A percentile compares a stretch with the other conserved stretches of the same genome.
phyloP scores from a whole-genome alignment of 805 yeast genomes.

The Nakazawaea ambrosiae region DNA sequence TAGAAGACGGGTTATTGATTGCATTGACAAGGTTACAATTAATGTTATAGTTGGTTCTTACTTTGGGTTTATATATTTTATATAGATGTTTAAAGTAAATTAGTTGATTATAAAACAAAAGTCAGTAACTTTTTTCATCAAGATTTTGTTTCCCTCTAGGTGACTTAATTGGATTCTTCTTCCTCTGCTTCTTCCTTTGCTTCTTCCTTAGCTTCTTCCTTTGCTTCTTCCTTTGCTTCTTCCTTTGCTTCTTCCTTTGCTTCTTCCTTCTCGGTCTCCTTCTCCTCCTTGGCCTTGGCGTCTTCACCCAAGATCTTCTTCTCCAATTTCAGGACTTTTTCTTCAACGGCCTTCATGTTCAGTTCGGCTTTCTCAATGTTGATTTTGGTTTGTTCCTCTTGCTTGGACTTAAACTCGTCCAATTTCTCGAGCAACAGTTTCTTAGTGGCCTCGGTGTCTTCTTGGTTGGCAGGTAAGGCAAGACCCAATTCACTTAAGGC shows the following conservation, averaged over 20 bases:
- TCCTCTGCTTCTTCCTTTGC: too few relatives aligned
- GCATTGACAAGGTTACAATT: conserved; percentile 34
- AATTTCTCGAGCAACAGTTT: conserved; percentile 36
- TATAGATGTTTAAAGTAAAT: too few relatives aligned
- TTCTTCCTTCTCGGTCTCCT: conserved; percentile 1
- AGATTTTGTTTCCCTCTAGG: too few relatives aligned
- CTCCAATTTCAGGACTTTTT: conserved; percentile 21
- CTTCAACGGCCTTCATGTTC: conserved; percentile 63
- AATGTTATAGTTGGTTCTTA: not conserved
- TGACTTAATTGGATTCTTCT: too few relatives aligned
- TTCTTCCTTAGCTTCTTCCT: too few relatives aligned
- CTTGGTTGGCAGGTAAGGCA: conserved; percentile 70
- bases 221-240: too few relatives aligned
- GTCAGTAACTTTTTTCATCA: too few relatives aligned
- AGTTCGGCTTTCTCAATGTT: conserved; percentile 73
- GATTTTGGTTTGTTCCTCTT: conserved; percentile 73
- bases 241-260: conserved; percentile 1
- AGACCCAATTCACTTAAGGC: conserved; percentile 71
- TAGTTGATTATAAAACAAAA: not conserved
- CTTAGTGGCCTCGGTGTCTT: conserved; percentile 55
- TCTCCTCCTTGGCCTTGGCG: not conserved
- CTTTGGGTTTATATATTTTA: not conserved
- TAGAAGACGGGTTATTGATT: conserved; percentile 68
- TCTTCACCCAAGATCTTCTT: conserved; percentile 5
- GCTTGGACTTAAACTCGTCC: conserved; percentile 58